phyloP scores from a whole-genome alignment of 495 filamentous ascomycete genomes.

The Neohortaea acidophila region DNA sequence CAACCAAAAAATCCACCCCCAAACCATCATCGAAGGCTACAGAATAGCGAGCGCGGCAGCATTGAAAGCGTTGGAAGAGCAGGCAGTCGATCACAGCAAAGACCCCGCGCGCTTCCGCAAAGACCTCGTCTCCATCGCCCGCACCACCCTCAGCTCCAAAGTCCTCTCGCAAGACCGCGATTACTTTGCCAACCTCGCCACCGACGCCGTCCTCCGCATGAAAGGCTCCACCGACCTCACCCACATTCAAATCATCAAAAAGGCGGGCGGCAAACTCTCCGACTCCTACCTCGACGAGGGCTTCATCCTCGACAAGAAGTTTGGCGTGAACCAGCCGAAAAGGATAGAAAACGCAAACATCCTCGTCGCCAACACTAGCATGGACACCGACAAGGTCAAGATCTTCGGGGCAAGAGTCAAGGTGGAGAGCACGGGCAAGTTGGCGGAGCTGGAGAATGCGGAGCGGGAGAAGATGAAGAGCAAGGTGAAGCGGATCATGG shows the following conservation, averaged over 20 bases:
- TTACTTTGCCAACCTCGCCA: conserved; percentile 82
- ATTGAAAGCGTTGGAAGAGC: conserved; percentile 63
- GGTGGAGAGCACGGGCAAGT: conserved; percentile 84
- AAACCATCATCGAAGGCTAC: conserved; percentile 98
- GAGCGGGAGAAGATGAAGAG: conserved; percentile 98
- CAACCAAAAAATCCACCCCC: conserved; percentile 93
- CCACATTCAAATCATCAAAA: conserved; percentile 99
- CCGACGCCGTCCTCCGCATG: conserved; percentile 78
- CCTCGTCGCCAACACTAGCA: conserved; percentile 89
- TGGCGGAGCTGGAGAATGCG: conserved; percentile 92
- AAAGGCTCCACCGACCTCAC: conserved; percentile 87
- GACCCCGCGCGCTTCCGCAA: conserved; percentile 70
- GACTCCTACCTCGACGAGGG: conserved; percentile 97
- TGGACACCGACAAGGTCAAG: conserved; percentile 99
- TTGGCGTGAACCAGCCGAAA: conserved; percentile 97
- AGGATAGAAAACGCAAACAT: conserved; percentile 96
- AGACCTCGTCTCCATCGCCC: conserved; percentile 78
- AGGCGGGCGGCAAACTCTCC: conserved; percentile 89
- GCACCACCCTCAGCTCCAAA: conserved; percentile 96
- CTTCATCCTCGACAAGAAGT: conserved; percentile 97
- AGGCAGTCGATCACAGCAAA: conserved; percentile 76
- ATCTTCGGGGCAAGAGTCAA: conserved; percentile 95
- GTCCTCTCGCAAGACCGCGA: conserved; percentile 85
- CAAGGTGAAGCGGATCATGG: conserved; percentile 97
- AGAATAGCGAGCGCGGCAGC: conserved; percentile 88